Conservation (phyloP, 169 alveolate species). For the Plasmodium sp. region DNA sequence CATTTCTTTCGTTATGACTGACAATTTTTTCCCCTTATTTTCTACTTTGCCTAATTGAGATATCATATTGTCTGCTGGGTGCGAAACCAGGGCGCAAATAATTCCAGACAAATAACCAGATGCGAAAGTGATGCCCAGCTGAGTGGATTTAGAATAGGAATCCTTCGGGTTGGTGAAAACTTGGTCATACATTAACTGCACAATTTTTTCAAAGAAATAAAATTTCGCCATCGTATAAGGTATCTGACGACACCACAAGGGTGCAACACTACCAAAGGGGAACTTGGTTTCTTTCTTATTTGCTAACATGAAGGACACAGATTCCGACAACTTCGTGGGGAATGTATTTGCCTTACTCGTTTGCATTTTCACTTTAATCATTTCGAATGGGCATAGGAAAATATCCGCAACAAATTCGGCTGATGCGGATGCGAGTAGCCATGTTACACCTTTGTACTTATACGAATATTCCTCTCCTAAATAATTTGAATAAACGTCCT, state of each 20-base stretch:
- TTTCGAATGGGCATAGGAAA: constrained; percentile 98
- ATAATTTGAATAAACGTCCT: constrained; percentile 92
- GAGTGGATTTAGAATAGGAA: constrained; percentile 90
- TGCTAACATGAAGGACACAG: constrained; percentile 86
- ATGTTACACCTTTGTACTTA: constrained; percentile 92
- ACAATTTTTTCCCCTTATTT: constrained; percentile 86
- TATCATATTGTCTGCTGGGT: constrained; percentile 97
- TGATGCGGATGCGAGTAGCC: constrained; percentile 97
- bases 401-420: constrained; percentile 99
- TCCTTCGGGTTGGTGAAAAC: constrained; percentile 92
- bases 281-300: constrained; percentile 87
- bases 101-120: constrained; percentile 97
- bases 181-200: constrained; percentile 90
- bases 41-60: constrained; percentile 93
- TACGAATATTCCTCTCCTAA: constrained; percentile 90
- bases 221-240: constrained; percentile 99
- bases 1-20: constrained; percentile 78
- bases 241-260: constrained; percentile 95
- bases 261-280: constrained; percentile 92
- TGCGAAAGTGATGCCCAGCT: constrained; percentile 94
- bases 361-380: constrained; percentile 95
- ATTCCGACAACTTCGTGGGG: constrained; percentile 88
- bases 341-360: constrained; percentile 89
- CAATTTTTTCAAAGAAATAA: constrained; percentile 96
- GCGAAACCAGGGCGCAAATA: constrained; percentile 97